A percentile compares a stretch with the other conserved stretches of the same genome.
Conservation (phyloP, 352 stramenopile genomes). For the Globisporangium abappressorium region DNA sequence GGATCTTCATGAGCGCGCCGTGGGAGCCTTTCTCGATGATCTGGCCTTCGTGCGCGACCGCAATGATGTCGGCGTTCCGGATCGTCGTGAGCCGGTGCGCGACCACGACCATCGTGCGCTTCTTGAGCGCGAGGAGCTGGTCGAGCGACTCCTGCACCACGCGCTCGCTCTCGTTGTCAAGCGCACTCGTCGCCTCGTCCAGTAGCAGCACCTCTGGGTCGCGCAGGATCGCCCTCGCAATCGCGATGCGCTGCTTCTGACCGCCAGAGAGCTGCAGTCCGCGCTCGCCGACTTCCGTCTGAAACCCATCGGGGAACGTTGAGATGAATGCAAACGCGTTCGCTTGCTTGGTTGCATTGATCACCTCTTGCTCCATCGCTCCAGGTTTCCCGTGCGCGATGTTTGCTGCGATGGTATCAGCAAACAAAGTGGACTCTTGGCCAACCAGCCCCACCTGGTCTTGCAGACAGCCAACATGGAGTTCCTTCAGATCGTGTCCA, state of each 20-base stretch:
- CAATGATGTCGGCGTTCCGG: slow-evolving; percentile 83
- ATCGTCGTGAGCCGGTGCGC: slow-evolving; percentile 88
- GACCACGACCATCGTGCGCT: slow-evolving; percentile 82
- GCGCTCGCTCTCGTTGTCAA: slow-evolving; percentile 42
- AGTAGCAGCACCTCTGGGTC: slow-evolving; percentile 89
- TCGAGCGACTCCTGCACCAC: slow-evolving; percentile 53
- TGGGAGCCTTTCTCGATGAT: slow-evolving; percentile 86
- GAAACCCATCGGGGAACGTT: slow-evolving; percentile 82
- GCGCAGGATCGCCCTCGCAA: slow-evolving; percentile 90
- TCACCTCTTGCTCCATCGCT: slow-evolving; percentile 71
- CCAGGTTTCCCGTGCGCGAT: slow-evolving; percentile 56
- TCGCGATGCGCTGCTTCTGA: slow-evolving; percentile 91
- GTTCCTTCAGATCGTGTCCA: slow-evolving; percentile 37
- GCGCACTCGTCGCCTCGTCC: slow-evolving; percentile 86
- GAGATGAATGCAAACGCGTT: slow-evolving; percentile 88
- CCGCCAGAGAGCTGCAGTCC: slow-evolving; percentile 79
- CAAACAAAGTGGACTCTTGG: slow-evolving; percentile 57
- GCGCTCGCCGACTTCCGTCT: slow-evolving; percentile 75
- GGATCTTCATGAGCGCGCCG: slow-evolving; percentile 36
- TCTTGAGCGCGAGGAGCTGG: slow-evolving; percentile 33
- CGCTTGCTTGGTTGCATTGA: slow-evolving; percentile 59
- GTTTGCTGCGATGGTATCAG: slow-evolving; percentile 49
- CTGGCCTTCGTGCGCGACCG: slow-evolving; percentile 68
- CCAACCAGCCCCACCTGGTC: slow-evolving; percentile 87
- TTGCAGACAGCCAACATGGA: slow-evolving; percentile 84